Evolutionary conservation across 2,329 filamentous ascomycete genomes (phyloP).

Genomic region (Ceratocystis alfenasii): DNA sequence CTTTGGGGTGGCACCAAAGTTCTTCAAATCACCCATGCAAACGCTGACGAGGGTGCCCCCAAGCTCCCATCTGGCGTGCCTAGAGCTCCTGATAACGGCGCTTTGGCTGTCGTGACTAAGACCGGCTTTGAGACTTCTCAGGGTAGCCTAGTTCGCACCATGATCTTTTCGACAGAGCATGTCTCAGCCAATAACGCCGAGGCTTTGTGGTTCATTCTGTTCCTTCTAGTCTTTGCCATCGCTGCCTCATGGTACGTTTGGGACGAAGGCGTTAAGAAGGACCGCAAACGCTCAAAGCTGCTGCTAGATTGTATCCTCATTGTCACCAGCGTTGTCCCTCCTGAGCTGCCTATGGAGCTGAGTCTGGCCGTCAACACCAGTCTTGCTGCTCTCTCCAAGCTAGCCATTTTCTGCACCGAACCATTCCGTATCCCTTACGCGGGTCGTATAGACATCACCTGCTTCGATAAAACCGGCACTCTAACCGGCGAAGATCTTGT

Average conservation of each 20-base stretch:
- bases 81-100: conserved; percentile 81
- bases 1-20: conserved; percentile 97
- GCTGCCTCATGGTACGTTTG: conserved; percentile 99
- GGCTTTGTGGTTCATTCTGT: conserved; percentile 93
- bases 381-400: conserved; percentile 84
- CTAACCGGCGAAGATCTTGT: conserved; percentile 93
- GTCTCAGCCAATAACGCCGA: conserved; percentile 98
- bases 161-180: conserved; percentile 98
- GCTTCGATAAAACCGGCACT: conserved; percentile 97
- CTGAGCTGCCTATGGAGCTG: conserved; percentile 95
- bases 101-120: conserved; percentile 87
- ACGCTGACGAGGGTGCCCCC: conserved; percentile 58
- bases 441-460: conserved; percentile 88
- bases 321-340: conserved; percentile 94
- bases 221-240: conserved; percentile 88
- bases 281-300: conserved; percentile 94
- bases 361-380: conserved; percentile 96
- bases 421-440: conserved; percentile 96
- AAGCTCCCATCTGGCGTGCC: conserved; percentile 66
- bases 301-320: conserved; percentile 95
- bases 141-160: conserved; percentile 91
- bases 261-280: conserved; percentile 87
- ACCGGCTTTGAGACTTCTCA: conserved; percentile 98
- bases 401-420: conserved; percentile 96
- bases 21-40: conserved; percentile 84